phyloP scores from a whole-genome alignment of 257 asterid species.

The Nicotiana knightiana region DNA sequence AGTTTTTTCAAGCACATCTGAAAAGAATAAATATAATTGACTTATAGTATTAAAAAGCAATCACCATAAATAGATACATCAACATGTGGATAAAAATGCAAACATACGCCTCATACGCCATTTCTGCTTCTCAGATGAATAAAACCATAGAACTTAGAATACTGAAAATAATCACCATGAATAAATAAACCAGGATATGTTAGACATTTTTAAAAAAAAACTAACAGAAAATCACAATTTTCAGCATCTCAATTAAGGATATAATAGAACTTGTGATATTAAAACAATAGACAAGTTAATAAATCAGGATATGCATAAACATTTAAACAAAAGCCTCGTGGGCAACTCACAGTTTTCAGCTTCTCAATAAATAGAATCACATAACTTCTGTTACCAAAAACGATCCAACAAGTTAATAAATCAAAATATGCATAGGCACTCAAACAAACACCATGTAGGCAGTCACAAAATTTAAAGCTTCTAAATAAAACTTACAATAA shows the following conservation, averaged over 20 bases:
- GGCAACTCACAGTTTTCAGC: neutral
- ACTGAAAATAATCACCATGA: neutral
- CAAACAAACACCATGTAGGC: no score
- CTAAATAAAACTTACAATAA: no score
- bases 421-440: no score
- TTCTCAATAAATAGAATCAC: no score
- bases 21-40: neutral
- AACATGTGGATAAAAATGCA: neutral
- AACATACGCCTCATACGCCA: neutral
- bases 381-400: no score
- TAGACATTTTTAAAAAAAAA: no score
- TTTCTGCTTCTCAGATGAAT: neutral
- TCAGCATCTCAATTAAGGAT: neutral
- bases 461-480: no score
- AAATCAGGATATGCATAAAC: neutral
- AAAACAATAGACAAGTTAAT: neutral
- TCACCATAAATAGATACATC: neutral
- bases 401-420: no score
- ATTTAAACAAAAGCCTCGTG: neutral
- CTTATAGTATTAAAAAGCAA: no score
- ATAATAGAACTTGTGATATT: no score
- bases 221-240: neutral
- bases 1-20: neutral
- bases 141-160: neutral
- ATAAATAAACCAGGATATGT: neutral